These are phyloP conservation scores for Knufia fluminis DNA, from an alignment of 2,329 filamentous ascomycete species.

Conservation along the genomic window DNA sequence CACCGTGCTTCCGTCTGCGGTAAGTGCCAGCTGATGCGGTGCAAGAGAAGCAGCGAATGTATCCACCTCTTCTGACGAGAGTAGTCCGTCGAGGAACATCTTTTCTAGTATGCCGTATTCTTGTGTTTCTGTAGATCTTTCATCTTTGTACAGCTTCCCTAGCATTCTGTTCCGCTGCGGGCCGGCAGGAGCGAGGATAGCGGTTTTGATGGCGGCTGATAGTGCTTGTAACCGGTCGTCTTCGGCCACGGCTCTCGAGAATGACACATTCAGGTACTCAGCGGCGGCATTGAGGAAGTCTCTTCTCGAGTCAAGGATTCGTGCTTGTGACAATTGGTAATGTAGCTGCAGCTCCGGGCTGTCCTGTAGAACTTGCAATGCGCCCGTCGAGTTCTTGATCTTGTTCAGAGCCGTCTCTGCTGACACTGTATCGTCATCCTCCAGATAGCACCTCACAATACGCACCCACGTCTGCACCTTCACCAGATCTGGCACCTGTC, in stretches of 20 bases:
- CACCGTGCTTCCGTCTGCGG: constrained; percentile 83
- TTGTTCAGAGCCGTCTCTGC: constrained; percentile 88
- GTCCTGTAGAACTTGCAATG: constrained; percentile 49
- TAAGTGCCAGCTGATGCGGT: constrained; percentile 83
- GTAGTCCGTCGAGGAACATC: constrained; percentile 85
- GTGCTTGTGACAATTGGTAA: constrained; percentile 84
- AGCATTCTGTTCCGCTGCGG: constrained; percentile 72
- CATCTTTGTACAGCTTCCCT: constrained; percentile 85
- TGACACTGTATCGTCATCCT: constrained; percentile 79
- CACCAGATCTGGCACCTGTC: constrained; percentile 70
- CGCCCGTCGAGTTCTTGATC: constrained; percentile 76
- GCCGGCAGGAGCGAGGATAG: constrained; percentile 83
- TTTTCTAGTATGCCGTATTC: constrained; percentile 90
- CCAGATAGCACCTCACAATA: constrained; percentile 87
- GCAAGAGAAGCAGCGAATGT: constrained; percentile 72
- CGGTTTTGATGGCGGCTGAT: constrained; percentile 79
- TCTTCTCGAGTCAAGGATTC: constrained; percentile 83
- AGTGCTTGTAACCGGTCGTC: constrained; percentile 78
- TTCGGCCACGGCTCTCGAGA: constrained; percentile 69
- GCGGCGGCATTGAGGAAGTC: constrained; percentile 80
- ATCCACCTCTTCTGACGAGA: constrained; percentile 71
- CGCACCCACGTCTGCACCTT: constrained; percentile 84
- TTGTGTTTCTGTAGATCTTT: constrained; percentile 62
- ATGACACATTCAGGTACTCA: constrained; percentile 80
- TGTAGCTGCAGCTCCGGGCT: constrained; percentile 68